phyloP scores from a whole-genome alignment of 768 basidiomycete genomes.

The Agaricus blazei region DNA sequence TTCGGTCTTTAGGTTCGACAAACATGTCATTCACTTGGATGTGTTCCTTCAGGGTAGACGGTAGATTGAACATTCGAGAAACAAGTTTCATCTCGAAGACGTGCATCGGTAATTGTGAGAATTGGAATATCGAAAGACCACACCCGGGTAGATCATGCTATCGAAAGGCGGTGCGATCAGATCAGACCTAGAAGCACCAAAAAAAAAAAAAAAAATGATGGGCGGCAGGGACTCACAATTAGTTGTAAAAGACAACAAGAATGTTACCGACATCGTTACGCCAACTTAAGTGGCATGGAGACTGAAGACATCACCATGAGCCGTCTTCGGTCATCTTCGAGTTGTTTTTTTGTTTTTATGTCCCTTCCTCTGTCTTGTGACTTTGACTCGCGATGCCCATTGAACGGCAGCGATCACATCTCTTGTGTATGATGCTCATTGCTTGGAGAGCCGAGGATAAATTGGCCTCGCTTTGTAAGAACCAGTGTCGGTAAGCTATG shows the following conservation, averaged over 20 bases:
- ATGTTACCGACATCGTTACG: constrained; percentile 50
- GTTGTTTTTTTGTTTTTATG: too few relatives aligned
- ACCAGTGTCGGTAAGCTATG: constrained; percentile 67
- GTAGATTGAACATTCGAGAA: constrained; percentile 35
- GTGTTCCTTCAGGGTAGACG: constrained; percentile 28
- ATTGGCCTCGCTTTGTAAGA: constrained; percentile 73
- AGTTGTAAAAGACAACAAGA: not conserved
- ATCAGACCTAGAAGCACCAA: constrained; percentile 41
- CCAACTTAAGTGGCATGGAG: constrained; percentile 24
- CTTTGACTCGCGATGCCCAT: too few relatives aligned
- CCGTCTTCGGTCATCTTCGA: constrained; percentile 41
- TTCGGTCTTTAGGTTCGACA: too few relatives aligned
- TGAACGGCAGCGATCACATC: constrained; percentile 51
- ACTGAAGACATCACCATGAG: constrained; percentile 81
- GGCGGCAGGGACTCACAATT: too few relatives aligned
- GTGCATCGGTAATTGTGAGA: constrained; percentile 57
- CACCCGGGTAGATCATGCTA: constrained; percentile 86
- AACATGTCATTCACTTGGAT: constrained; percentile 38
- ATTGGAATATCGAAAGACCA: constrained; percentile 72
- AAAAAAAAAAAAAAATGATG: not conserved
- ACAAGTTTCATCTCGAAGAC: constrained; percentile 38
- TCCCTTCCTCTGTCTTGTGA: too few relatives aligned
- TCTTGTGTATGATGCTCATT: constrained; percentile 54
- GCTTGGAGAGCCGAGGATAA: constrained; percentile 56
- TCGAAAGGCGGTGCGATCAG: constrained; percentile 80